Evolutionary conservation across 441 rosid genomes (phyloP), one percentile per base, ranked within the genome.

Genomic region (Jatropha multifida): DNA sequence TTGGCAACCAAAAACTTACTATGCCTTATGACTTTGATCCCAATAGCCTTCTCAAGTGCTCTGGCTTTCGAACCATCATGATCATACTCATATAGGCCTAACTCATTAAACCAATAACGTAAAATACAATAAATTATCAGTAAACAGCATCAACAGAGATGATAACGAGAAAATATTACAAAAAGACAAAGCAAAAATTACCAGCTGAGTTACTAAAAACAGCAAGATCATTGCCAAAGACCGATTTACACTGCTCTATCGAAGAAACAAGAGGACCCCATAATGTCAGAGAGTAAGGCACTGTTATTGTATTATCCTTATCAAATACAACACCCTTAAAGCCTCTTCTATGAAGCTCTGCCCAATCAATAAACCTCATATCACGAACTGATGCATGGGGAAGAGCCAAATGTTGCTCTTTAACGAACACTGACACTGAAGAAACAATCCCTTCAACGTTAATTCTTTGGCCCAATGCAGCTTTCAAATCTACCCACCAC

Each of bases 121-220:
- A 20, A 71, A 60, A 51, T 9, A n/a, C 49, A 76, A 67, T 51
- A 69, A 26, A 72, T 74, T 46, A 79, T 42, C 18, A 59, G 23
- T 44, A 74, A 63, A 71, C 27, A 60, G 64, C 10, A 67, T 8
- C 44, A 46, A 13, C 37, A 72, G 71, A 69, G 51, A 61, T 15
- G 54, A 58, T 14, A 76, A 23, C 32, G 58, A 68, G 71, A 77
- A 13, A n/a, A 49, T 51, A 66, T 0, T 15, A 17, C 62, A 74
- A 74, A 73, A 49, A 42, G 66, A 62, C 55, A 12, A 51, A 10
- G 66, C 73, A 32, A 54, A 69, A 59, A 4, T 78, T 85, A 96
- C 99, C 99, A 62, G 97, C 92, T 12, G 99, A 96, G 76, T 94
- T 96, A 74, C 98, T 96, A 69, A 96, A 91, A 23, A 92, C 96